A percentile compares a stretch with the other conserved stretches of the same genome.
Conservation (phyloP, 2,329 filamentous ascomycete genomes). For the Alternaria ethzedia region DNA sequence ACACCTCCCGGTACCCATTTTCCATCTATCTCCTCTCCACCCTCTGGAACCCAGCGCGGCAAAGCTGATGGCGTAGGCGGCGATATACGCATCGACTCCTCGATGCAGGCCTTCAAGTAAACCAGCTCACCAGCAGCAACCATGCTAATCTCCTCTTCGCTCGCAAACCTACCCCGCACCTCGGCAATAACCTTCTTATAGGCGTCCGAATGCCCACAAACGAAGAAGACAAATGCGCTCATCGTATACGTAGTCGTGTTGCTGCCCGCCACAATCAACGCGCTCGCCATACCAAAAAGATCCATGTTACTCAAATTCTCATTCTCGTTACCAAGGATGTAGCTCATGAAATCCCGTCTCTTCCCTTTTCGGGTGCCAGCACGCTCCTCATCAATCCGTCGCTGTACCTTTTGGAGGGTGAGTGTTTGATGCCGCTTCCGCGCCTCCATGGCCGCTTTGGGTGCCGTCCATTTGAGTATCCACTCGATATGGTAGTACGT, state of each 20-base stretch:
- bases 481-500: slow-evolving; percentile 2
- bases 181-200: not conserved
- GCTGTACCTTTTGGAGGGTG: slow-evolving; percentile 1
- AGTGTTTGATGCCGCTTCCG: slow-evolving; percentile 2
- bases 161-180: slow-evolving; percentile 1
- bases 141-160: slow-evolving; percentile 1
- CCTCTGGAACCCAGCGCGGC: slow-evolving; percentile 4
- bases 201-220: not conserved
- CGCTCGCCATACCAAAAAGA: slow-evolving; percentile 2
- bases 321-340: slow-evolving; percentile 2
- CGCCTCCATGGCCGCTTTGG: slow-evolving; percentile 5
- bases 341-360: not conserved
- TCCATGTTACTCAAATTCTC: slow-evolving; percentile 1
- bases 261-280: slow-evolving; percentile 4
- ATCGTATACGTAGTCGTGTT: slow-evolving; percentile 6
- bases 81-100: slow-evolving; percentile 1
- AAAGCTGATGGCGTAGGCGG: slow-evolving; percentile 3
- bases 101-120: slow-evolving; percentile 4
- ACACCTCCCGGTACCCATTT: slow-evolving; percentile 4
- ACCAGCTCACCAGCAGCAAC: slow-evolving; percentile 1
- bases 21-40: slow-evolving; percentile 5
- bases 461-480: not conserved
- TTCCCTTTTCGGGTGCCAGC: not conserved
- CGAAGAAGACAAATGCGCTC: slow-evolving; percentile 3
- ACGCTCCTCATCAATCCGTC: not conserved